Evolutionary conservation across 768 basidiomycete species (phyloP), one percentile per base, ranked within the genome.

Genomic region (Sarcomyxa edulis): DNA sequence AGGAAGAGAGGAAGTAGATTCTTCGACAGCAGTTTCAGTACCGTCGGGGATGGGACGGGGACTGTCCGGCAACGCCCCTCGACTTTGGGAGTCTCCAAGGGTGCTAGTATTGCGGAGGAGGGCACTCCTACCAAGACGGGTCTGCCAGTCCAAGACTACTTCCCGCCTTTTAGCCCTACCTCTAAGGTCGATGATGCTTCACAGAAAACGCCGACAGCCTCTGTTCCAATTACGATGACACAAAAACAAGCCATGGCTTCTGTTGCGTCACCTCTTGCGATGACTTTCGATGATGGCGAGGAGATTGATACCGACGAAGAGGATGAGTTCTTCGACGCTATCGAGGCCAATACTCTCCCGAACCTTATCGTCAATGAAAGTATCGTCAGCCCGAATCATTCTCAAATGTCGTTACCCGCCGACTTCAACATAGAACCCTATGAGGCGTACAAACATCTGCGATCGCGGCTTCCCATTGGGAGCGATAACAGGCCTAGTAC

Each of bases 261-360:
- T 14, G 34, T 7, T 19, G 38, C n/a, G n/a, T n/a, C n/a, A n/a
- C n/a, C n/a, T n/a, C n/a, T n/a, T n/a, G 49, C 12, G 39, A 31
- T 20, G 54, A 36, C 45, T 46, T 40, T 37, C 37, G 49, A 44
- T 7, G 44, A 51, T 11, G 58, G 60, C 4, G 60, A 60, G 11
- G 69, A 67, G 7, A 61, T 43, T 20, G 74, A 74, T 39, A 84
- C 83, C 1, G 85, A 87, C 50, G 86, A 89, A 29, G 86, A 93
- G 52, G 95, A 97, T 60, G 93, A 98, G 59, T 97, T 97, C 61
- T 97, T 95, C 54, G 95, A 97, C 56, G 94, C 95, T 21, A 93
- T 97, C 51, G 94, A 97, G 54, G 60, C 79, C 11, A 84, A 84
- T 32, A 78, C 69, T 28, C 62, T 94, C 0, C 86, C 88, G 4